Evolutionary conservation across 2,329 filamentous ascomycete species (phyloP).

Genomic region (Stemphylium lycopersici): DNA sequence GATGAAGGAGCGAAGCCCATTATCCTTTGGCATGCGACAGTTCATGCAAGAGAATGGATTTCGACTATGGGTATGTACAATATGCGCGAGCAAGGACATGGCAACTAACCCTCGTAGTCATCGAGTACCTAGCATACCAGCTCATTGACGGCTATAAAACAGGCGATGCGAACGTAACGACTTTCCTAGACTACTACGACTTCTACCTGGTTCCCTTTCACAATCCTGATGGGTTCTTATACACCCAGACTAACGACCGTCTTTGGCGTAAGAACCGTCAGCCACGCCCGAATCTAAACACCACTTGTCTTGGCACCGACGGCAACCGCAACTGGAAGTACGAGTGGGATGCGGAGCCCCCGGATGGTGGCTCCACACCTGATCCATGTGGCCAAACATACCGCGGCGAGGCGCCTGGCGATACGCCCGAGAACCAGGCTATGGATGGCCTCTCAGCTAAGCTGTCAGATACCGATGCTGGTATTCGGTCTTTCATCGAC

Average conservation of each 20-base stretch:
- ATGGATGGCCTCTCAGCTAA: constrained; percentile 54
- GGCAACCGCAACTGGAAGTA: constrained; percentile 47
- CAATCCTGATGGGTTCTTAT: constrained; percentile 44
- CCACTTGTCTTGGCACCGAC: constrained; percentile 40
- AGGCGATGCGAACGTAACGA: constrained; percentile 35
- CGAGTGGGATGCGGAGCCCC: constrained; percentile 39
- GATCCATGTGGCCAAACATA: constrained; percentile 44
- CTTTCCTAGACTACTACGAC: constrained; percentile 37
- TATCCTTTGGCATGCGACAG: constrained; percentile 44
- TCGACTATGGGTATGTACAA: constrained; percentile 20
- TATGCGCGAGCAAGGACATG: background rate
- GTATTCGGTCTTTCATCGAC: constrained; percentile 67
- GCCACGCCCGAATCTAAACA: constrained; percentile 34
- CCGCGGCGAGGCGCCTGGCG: constrained; percentile 38
- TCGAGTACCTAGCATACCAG: constrained; percentile 41
- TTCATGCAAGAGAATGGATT: constrained; percentile 40
- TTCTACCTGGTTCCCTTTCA: constrained; percentile 44
- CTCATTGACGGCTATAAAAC: constrained; percentile 38
- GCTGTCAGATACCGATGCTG: constrained; percentile 48
- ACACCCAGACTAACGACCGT: constrained; percentile 43
- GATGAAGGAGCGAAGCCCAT: constrained; percentile 32
- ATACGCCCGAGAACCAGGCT: constrained; percentile 40
- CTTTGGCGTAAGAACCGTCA: constrained; percentile 48
- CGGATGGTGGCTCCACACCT: constrained; percentile 29
- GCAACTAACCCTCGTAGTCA: constrained; percentile 13